These are phyloP conservation scores for Scenedesmus sp. DNA, from an alignment of 163 green algal genomes.

Conservation along the genomic window DNA sequence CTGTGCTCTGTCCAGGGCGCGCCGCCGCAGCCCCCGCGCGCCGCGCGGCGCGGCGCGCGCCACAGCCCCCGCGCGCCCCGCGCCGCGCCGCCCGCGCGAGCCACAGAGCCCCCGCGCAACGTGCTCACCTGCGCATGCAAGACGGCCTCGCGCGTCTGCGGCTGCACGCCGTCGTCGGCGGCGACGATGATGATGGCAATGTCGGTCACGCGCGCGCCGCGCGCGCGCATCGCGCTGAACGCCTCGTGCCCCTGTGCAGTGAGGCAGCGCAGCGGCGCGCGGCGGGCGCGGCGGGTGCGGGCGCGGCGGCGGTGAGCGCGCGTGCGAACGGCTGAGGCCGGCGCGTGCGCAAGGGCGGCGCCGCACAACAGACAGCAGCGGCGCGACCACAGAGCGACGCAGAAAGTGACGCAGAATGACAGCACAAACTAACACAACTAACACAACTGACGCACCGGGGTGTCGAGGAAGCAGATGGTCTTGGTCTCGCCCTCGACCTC, in stretches of 20 bases:
- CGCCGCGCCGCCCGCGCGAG: neutral
- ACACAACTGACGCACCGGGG: conserved; percentile 64
- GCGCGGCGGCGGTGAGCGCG: too few relatives aligned
- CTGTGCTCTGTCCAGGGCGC: too few relatives aligned
- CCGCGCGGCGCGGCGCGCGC: neutral
- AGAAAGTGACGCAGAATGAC: too few relatives aligned
- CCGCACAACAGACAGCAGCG: too few relatives aligned
- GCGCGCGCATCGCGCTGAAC: conserved; percentile 97
- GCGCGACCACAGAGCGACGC: too few relatives aligned
- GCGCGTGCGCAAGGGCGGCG: too few relatives aligned
- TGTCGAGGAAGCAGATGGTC: conserved; percentile 98
- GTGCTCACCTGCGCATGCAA: conserved; percentile 77
- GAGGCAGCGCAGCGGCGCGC: too few relatives aligned
- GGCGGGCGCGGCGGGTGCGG: too few relatives aligned
- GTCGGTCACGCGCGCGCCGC: conserved; percentile 96
- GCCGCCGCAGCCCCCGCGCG: too few relatives aligned
- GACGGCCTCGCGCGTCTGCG: conserved; percentile 96
- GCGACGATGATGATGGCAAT: conserved; percentile 98
- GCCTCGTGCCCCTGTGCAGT: conserved; percentile 85
- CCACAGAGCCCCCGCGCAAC: neutral
- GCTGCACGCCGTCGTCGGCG: conserved; percentile 95
- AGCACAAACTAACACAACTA: neutral
- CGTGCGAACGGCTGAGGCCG: too few relatives aligned
- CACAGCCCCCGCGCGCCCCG: neutral
- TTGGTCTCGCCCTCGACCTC: conserved; percentile 59